These are phyloP conservation scores for Fusarium annulatum DNA, from an alignment of 2,329 filamentous ascomycete species.

Conservation along the genomic window DNA sequence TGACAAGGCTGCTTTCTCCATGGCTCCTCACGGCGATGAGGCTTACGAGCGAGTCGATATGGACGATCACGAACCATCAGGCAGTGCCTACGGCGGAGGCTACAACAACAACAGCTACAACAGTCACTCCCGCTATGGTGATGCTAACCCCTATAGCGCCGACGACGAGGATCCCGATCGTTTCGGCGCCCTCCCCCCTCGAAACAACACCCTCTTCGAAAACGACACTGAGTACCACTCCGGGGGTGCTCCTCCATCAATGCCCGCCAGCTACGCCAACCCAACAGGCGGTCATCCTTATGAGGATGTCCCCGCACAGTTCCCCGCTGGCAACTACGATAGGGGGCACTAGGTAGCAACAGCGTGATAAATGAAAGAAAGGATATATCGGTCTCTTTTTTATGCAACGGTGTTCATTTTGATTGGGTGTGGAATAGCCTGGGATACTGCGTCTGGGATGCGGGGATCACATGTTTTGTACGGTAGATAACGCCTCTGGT, in stretches of 20 bases:
- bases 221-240: constrained; percentile 61
- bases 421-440: constrained; percentile 27
- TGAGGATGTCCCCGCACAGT: constrained; percentile 60
- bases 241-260: constrained; percentile 41
- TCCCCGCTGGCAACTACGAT: constrained; percentile 69
- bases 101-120: constrained; percentile 51
- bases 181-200: constrained; percentile 53
- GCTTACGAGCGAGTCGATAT: constrained; percentile 71
- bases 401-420: constrained; percentile 35
- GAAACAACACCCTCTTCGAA: constrained; percentile 60
- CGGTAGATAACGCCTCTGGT: constrained; percentile 42
- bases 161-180: constrained; percentile 55
- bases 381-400: constrained; percentile 36
- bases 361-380: constrained; percentile 32
- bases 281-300: constrained; percentile 39
- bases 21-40: constrained; percentile 74
- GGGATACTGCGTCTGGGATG: constrained; percentile 35
- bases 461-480: constrained; percentile 32
- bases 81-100: constrained; percentile 34
- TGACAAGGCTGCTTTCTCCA: constrained; percentile 76
- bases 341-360: constrained; percentile 54
- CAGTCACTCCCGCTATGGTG: constrained; percentile 50
- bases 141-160: constrained; percentile 52
- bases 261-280: constrained; percentile 42
- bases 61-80: constrained; percentile 60